A percentile compares a stretch with the other conserved stretches of the same genome.
phyloP scores from a whole-genome alignment of 257 asterid species.

The Jacaranda copaia region DNA sequence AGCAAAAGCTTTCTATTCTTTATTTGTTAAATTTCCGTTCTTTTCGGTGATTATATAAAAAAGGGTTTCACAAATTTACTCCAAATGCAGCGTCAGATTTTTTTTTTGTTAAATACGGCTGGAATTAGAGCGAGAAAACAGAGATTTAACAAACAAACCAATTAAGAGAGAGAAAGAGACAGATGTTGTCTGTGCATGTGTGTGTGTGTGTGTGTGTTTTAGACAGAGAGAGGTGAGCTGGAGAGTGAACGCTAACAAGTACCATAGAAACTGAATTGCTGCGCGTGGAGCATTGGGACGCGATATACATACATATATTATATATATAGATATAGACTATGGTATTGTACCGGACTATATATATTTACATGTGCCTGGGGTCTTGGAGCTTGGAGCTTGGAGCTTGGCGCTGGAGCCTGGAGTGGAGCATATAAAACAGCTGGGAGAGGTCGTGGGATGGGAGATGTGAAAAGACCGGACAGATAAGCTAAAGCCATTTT shows the following conservation, averaged over 20 bases:
- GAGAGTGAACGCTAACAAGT: constrained; percentile 14
- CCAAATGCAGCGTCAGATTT: constrained; percentile 23
- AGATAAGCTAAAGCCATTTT: too few relatives aligned
- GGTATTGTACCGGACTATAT: background rate
- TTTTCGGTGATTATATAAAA: constrained; percentile 11
- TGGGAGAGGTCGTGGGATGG: background rate
- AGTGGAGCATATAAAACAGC: background rate
- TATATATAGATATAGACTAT: background rate
- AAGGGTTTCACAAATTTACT: constrained; percentile 10
- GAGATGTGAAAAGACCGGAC: too few relatives aligned
- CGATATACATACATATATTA: background rate
- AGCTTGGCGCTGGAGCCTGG: too few relatives aligned
- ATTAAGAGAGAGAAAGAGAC: constrained; percentile 26
- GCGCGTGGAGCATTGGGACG: constrained; percentile 38
- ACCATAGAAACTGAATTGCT: constrained; percentile 11
- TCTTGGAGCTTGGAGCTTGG: too few relatives aligned
- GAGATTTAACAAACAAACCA: background rate
- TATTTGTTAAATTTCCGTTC: background rate
- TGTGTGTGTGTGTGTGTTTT: background rate
- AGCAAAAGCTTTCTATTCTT: background rate
- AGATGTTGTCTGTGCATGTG: constrained; percentile 27
- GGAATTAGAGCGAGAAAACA: constrained; percentile 39
- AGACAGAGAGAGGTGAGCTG: constrained; percentile 21
- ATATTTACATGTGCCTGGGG: background rate
- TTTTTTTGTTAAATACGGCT: constrained; percentile 6